Evolutionary conservation across 139 green algal species (phyloP), one percentile per base, ranked within the genome.

Genomic region (Deuterostichococcus epilithicus): DNA sequence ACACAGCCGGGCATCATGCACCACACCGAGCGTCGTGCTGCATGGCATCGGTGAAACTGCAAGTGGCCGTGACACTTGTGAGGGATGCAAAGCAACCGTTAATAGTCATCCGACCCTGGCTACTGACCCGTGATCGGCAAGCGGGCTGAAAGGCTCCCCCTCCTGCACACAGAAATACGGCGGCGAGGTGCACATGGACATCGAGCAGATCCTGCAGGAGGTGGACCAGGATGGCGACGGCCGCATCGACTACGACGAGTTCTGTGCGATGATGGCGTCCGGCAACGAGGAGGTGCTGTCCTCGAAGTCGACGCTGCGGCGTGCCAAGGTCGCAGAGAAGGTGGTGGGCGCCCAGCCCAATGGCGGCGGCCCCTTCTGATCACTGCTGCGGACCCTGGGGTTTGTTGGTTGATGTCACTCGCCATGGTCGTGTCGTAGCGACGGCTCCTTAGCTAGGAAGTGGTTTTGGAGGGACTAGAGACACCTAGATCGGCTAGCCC

Each of bases 221-320:
- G 89, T 90, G 32, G 91, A 96, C 80, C 81, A 77, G 32, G 89
- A 93, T 78, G 79, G 80, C 32, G 85, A 92, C 76, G 91, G 91
- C 42, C 71, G 77, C 1, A 94, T 96, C 32, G 90, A 94, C 75
- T 96, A 90, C 73, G 80, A 90, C 30, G 91, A 96, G 85, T 94
- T 96, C 77, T 88, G 82, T 63, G 69, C 42, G 60, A 91, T 94
- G 85, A 92, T 94, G 86, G 76, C 67, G 10, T 26, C 44, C 3
- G 70, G 30, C 42, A 37, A 75, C 63, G 18, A 63, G 52, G 52
- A 63, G 52, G 28, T 63, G 3, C 52, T 63, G 10, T 63, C 52
- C 3, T 63, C 52, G 18, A 63, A 63, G 20, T 63, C 52, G 52
- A 63, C 52, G 5, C 52, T 63, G 52, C 52, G 52, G 52, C 52